These are phyloP conservation scores for Medicago ruthenica DNA, from an alignment of 306 rosid genomes.

Conservation along the genomic window DNA sequence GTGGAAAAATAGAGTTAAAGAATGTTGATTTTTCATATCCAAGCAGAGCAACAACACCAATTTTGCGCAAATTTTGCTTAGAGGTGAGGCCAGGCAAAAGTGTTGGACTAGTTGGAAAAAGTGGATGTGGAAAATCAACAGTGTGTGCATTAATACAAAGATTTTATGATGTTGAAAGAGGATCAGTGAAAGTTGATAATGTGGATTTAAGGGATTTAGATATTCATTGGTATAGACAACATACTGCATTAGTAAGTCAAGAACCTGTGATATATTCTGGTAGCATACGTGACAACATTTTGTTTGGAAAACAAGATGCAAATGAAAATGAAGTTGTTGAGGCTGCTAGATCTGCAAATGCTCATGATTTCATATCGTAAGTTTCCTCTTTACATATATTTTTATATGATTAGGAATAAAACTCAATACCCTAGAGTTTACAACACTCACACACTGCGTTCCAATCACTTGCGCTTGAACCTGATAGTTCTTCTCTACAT, in stretches of 20 bases:
- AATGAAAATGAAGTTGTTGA: constrained; percentile 77
- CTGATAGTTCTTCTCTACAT: too few species aligned
- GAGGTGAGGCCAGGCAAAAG: constrained; percentile 86
- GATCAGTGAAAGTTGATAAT: constrained; percentile 77
- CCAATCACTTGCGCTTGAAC: too few species aligned
- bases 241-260: constrained; percentile 90
- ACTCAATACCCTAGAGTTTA: neutral
- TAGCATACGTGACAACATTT: constrained; percentile 69
- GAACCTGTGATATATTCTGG: constrained; percentile 89
- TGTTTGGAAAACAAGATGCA: constrained; percentile 82
- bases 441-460: neutral
- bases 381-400: constrained; percentile 16
- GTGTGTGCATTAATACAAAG: constrained; percentile 79
- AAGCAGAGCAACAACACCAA: constrained; percentile 64
- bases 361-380: constrained; percentile 94
- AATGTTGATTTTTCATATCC: constrained; percentile 86
- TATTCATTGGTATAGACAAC: constrained; percentile 76
- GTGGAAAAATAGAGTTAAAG: constrained; percentile 77
- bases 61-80: constrained; percentile 71
- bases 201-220: constrained; percentile 83
- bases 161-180: constrained; percentile 79
- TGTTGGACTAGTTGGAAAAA: constrained; percentile 82
- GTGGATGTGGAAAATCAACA: constrained; percentile 97
- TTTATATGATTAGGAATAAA: neutral
- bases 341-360: constrained; percentile 85